A percentile compares a stretch with the other conserved stretches of the same genome.
Evolutionary conservation across 192 early-diverging fungal species (phyloP).

Genomic region (Coemansia erecta): DNA sequence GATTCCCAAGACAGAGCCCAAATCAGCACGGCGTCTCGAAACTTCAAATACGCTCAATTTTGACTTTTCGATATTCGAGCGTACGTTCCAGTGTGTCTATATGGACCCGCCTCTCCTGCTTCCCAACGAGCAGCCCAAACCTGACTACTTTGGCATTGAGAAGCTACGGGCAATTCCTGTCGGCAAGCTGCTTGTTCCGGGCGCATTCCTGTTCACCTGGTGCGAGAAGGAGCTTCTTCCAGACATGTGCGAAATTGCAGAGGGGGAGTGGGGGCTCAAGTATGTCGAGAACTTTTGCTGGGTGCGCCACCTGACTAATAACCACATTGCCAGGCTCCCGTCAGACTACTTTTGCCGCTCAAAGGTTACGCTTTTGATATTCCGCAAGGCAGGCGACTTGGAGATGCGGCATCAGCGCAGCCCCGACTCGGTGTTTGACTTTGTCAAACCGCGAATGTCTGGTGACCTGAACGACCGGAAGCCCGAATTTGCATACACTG

Average conservation of each 20-base stretch:
- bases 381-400: conserved; percentile 85
- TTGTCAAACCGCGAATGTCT: conserved; percentile 69
- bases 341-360: conserved; percentile 81
- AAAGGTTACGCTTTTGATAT: conserved; percentile 86
- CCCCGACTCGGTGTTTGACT: conserved; percentile 95
- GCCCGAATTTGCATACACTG: conserved; percentile 78
- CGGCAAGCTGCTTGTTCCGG: conserved; percentile 62
- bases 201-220: conserved; percentile 94
- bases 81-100: conserved; percentile 77
- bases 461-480: conserved; percentile 62
- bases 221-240: conserved; percentile 90
- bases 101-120: conserved; percentile 86
- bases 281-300: conserved; percentile 98
- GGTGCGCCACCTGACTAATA: conserved; percentile 83
- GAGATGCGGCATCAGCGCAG: conserved; percentile 92
- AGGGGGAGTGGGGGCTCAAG: conserved; percentile 76
- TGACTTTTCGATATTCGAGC: conserved; percentile 55
- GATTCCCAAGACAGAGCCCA: conserved; percentile 29
- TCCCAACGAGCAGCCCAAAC: conserved; percentile 29
- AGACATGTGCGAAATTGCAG: conserved; percentile 68
- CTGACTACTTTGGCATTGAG: conserved; percentile 32
- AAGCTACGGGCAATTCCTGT: conserved; percentile 45
- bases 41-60: conserved; percentile 29
- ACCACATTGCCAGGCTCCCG: conserved; percentile 68
- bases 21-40: conserved; percentile 31